Evolutionary conservation across 352 stramenopile genomes (phyloP).

Genomic region (Peronospora belbahrii): DNA sequence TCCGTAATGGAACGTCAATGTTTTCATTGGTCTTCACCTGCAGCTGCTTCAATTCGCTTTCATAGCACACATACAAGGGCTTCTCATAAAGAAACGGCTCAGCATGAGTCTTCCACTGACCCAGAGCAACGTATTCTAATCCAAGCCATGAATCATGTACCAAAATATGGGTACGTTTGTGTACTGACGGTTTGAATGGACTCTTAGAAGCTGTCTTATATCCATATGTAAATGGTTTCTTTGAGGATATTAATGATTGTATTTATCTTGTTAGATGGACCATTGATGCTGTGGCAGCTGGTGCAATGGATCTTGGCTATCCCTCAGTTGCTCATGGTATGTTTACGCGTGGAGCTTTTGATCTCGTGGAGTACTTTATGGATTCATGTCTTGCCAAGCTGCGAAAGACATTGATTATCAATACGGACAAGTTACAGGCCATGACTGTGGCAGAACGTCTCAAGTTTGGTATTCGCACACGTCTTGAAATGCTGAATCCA

Average conservation of each 20-base stretch:
- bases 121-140: conserved; percentile 49
- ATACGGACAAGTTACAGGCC: conserved; percentile 50
- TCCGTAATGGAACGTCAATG: conserved; percentile 2
- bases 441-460: conserved; percentile 75
- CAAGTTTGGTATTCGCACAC: conserved; percentile 68
- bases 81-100: conserved; percentile 7
- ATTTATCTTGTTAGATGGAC: no score
- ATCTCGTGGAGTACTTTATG: conserved; percentile 84
- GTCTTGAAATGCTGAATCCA: conserved; percentile 56
- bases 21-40: conserved; percentile 4
- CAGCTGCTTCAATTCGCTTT: conserved; percentile 7
- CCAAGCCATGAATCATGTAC: conserved; percentile 44
- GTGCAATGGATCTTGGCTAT: conserved; percentile 55
- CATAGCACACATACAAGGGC: conserved; percentile 17
- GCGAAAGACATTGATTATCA: conserved; percentile 45
- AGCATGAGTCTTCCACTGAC: conserved; percentile 19
- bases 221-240: no score
- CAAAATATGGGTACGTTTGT: conserved; percentile 34
- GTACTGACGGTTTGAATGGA: no score
- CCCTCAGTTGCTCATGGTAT: conserved; percentile 79
- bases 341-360: conserved; percentile 65
- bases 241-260: no score
- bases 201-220: no score
- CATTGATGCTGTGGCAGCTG: conserved; percentile 61
- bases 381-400: conserved; percentile 56